phyloP scores from a whole-genome alignment of 2,329 filamentous ascomycete species.

The Parafenestella ontariensis region DNA sequence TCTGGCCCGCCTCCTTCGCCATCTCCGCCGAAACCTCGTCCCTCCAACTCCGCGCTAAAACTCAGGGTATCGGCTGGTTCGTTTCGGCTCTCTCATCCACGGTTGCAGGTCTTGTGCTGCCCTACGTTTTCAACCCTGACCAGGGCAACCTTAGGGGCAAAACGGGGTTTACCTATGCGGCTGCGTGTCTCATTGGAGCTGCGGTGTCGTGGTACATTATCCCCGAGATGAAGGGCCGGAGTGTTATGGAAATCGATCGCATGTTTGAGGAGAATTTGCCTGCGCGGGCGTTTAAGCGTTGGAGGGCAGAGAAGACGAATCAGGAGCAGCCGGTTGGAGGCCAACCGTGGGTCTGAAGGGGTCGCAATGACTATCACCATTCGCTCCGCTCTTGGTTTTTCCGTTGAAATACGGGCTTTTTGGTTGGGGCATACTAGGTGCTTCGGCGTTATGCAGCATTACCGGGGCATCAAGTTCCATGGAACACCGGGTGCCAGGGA shows the following conservation, averaged over 20 bases:
- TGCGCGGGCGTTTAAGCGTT: constrained; percentile 26
- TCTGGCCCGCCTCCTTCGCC: constrained; percentile 55
- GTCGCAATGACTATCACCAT: background rate
- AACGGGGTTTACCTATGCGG: constrained; percentile 52
- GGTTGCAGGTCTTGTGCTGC: constrained; percentile 56
- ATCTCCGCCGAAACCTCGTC: constrained; percentile 55
- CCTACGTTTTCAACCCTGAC: constrained; percentile 61
- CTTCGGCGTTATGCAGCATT: background rate
- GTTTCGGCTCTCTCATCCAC: constrained; percentile 51
- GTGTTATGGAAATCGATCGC: constrained; percentile 57
- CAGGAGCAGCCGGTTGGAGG: background rate
- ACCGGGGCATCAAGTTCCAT: background rate
- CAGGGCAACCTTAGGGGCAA: constrained; percentile 52
- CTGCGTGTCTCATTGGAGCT: constrained; percentile 43
- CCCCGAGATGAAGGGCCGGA: constrained; percentile 62
- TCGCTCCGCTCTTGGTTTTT: background rate
- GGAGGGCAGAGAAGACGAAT: constrained; percentile 6
- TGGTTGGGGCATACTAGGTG: background rate
- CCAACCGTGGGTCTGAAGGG: background rate
- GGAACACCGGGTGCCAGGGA: too few species aligned
- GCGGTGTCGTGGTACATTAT: constrained; percentile 54
- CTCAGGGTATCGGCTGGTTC: constrained; percentile 55
- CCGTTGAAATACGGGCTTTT: too few species aligned
- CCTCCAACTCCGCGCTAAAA: constrained; percentile 53
- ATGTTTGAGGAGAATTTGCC: constrained; percentile 37